Percentiles rank a stretch among this genome's conserved stretches.
These are phyloP conservation scores for Penicillium paneum DNA, from an alignment of 2,329 filamentous ascomycete genomes.

Conservation along the genomic window DNA sequence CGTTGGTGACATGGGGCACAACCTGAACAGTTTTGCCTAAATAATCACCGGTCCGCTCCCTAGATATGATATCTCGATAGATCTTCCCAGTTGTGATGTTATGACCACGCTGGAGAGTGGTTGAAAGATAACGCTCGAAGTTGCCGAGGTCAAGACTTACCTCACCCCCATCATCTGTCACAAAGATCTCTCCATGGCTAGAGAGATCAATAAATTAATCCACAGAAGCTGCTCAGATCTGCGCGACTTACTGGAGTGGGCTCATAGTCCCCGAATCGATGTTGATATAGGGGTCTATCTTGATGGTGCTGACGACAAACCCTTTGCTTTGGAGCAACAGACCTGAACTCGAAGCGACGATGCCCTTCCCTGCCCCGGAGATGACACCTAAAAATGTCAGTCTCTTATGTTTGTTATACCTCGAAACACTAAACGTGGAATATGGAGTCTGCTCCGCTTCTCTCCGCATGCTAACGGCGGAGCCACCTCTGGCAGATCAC, in stretches of 20 bases:
- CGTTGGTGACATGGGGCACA: conserved; percentile 87
- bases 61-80: conserved; percentile 82
- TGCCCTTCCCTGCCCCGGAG: conserved; percentile 57
- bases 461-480: background rate
- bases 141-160: conserved; percentile 72
- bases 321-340: conserved; percentile 31
- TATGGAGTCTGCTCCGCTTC: background rate
- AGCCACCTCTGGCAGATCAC: background rate
- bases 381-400: conserved; percentile 41
- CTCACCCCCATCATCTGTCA: conserved; percentile 78
- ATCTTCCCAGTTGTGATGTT: conserved; percentile 99
- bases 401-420: background rate
- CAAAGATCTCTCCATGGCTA: conserved; percentile 85
- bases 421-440: background rate
- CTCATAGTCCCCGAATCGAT: conserved; percentile 70
- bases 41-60: conserved; percentile 70
- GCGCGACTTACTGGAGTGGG: conserved; percentile 23
- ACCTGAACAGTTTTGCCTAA: conserved; percentile 86
- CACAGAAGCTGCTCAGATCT: background rate
- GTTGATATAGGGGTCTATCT: conserved; percentile 67
- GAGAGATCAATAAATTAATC: background rate
- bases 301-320: conserved; percentile 31
- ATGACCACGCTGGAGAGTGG: conserved; percentile 78
- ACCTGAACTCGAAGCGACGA: conserved; percentile 57
- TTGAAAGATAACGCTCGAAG: conserved; percentile 77